Evolutionary conservation across 768 basidiomycete genomes (phyloP).

Genomic region (Tulasnella sp.): DNA sequence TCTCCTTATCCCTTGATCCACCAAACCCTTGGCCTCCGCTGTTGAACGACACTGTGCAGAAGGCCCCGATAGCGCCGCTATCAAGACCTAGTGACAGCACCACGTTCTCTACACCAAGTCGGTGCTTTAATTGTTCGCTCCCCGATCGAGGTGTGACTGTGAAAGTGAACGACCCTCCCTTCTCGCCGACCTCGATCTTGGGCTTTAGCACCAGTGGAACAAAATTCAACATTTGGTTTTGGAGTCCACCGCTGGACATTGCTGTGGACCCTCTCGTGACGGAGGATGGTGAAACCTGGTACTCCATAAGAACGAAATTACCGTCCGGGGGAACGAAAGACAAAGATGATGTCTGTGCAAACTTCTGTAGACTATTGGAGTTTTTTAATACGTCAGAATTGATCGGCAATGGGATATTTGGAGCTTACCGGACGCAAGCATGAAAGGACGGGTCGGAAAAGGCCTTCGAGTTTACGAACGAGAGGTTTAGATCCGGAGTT

Average conservation of each 20-base stretch:
- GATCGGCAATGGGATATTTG: neutral
- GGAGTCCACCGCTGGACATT: slow-evolving; percentile 39
- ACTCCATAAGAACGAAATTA: slow-evolving; percentile 80
- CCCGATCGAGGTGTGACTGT: slow-evolving; percentile 59
- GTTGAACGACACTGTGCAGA: slow-evolving; percentile 59
- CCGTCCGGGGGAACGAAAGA: slow-evolving; percentile 97
- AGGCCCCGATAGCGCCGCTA: slow-evolving; percentile 69
- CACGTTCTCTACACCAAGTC: slow-evolving; percentile 56
- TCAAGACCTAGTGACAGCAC: slow-evolving; percentile 76
- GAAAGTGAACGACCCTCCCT: slow-evolving; percentile 65
- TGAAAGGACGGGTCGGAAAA: slow-evolving; percentile 86
- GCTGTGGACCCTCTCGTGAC: slow-evolving; percentile 49
- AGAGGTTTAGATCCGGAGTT: slow-evolving; percentile 83
- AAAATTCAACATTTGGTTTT: slow-evolving; percentile 39
- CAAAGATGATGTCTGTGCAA: slow-evolving; percentile 65
- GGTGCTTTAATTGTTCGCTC: slow-evolving; percentile 18
- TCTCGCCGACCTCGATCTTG: slow-evolving; percentile 46
- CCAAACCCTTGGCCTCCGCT: slow-evolving; percentile 31
- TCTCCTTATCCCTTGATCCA: slow-evolving; percentile 30
- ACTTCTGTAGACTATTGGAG: slow-evolving; percentile 67
- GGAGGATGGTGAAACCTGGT: slow-evolving; percentile 55
- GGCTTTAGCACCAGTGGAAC: slow-evolving; percentile 46
- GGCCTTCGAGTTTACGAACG: slow-evolving; percentile 72
- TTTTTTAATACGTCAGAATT: slow-evolving; percentile 10
- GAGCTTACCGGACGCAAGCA: slow-evolving; percentile 80